A percentile compares a stretch with the other conserved stretches of the same genome.
These are phyloP conservation scores for Trichomonascaceae sp. DNA, from an alignment of 1,139 yeast species.

Conservation along the genomic window DNA sequence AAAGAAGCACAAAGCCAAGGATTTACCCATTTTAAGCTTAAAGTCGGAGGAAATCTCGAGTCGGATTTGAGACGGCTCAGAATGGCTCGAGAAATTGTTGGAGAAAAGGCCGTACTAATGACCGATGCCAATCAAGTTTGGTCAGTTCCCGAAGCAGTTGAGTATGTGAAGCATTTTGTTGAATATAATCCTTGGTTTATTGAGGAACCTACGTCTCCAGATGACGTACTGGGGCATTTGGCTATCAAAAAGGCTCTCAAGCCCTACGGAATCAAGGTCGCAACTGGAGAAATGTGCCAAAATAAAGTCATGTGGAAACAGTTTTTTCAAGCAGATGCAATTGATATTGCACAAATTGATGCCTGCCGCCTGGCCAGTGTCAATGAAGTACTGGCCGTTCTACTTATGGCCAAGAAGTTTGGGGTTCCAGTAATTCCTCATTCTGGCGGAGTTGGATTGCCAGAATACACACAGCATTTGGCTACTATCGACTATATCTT, in stretches of 20 bases:
- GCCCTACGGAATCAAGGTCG: conserved; percentile 36
- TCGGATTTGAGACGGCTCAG: conserved; percentile 34
- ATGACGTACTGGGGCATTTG: conserved; percentile 37
- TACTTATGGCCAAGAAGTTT: conserved; percentile 37
- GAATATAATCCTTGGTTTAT: conserved; percentile 38
- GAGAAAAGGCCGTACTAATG: conserved; percentile 33
- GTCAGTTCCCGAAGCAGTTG: conserved; percentile 40
- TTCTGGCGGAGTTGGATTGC: conserved; percentile 40
- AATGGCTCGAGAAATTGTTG: conserved; percentile 38
- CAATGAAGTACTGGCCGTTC: conserved; percentile 37
- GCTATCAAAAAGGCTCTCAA: conserved; percentile 35
- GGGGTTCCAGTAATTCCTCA: conserved; percentile 38
- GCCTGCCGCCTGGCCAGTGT: conserved; percentile 39
- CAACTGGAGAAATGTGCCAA: conserved; percentile 41
- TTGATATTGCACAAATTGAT: conserved; percentile 37
- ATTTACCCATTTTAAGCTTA: conserved; percentile 38
- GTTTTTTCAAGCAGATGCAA: conserved; percentile 34
- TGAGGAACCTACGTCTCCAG: conserved; percentile 40
- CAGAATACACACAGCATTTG: conserved; percentile 38
- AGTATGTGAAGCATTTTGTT: conserved; percentile 34
- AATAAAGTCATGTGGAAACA: conserved; percentile 39
- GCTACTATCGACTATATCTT: conserved; percentile 36
- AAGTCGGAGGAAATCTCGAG: conserved; percentile 37
- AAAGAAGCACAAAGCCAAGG: conserved; percentile 35
- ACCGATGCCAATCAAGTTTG: conserved; percentile 39